Evolutionary conservation across 805 yeast species (phyloP).

Genomic region (Starmerella bacillaris): DNA sequence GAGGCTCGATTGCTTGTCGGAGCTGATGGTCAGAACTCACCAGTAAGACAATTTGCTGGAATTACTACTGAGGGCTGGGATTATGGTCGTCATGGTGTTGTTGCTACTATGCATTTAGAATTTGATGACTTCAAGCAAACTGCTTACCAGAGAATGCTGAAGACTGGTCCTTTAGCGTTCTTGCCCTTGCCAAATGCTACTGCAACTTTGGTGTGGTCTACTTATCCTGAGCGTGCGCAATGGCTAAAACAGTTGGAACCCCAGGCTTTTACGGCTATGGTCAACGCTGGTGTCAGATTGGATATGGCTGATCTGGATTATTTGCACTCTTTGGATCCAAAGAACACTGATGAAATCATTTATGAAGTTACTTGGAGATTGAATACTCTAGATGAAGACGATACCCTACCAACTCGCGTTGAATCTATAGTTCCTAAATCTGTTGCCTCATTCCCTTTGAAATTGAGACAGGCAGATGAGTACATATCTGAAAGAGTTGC

Average conservation of each 20-base stretch:
- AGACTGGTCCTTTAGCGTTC: constrained; percentile 83
- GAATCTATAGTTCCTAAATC: constrained; percentile 40
- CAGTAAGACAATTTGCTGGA: constrained; percentile 64
- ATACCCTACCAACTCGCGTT: constrained; percentile 51
- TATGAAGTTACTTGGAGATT: constrained; percentile 64
- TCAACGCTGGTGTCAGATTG: constrained; percentile 76
- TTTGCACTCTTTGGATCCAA: constrained; percentile 31
- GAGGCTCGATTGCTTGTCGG: constrained; percentile 71
- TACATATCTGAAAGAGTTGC: constrained; percentile 76
- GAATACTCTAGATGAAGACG: constrained; percentile 30
- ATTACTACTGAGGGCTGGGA: constrained; percentile 86
- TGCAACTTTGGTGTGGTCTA: constrained; percentile 91
- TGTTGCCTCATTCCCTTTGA: constrained; percentile 77
- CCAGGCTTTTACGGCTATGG: constrained; percentile 44
- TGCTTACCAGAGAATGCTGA: constrained; percentile 89
- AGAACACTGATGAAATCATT: constrained; percentile 29
- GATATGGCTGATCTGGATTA: constrained; percentile 60
- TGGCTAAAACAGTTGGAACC: constrained; percentile 41
- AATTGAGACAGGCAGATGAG: constrained; percentile 75
- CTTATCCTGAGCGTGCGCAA: constrained; percentile 55
- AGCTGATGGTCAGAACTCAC: constrained; percentile 91
- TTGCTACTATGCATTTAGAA: constrained; percentile 64
- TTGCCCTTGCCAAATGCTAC: constrained; percentile 71
- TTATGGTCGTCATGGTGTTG: constrained; percentile 78
- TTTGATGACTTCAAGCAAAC: constrained; percentile 49